These are phyloP conservation scores for Colletotrichum gigasporum DNA, from an alignment of 2,329 filamentous ascomycete genomes.

Conservation along the genomic window DNA sequence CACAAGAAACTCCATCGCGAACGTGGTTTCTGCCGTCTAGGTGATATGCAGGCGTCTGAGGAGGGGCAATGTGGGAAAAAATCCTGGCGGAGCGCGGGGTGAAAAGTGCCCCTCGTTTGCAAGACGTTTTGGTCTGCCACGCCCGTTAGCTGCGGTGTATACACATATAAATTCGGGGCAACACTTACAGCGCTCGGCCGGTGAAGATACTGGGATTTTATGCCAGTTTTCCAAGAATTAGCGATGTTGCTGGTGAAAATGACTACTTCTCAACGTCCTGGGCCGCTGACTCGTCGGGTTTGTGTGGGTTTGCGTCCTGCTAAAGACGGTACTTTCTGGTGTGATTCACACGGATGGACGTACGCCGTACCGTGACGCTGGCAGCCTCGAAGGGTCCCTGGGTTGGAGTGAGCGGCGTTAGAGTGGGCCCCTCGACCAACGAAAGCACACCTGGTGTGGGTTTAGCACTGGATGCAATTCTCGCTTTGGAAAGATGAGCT, in stretches of 20 bases:
- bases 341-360: not conserved
- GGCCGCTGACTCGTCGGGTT: slow-evolving; percentile 19
- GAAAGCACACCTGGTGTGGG: not conserved
- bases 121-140: not conserved
- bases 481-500: slow-evolving; percentile 3
- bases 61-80: slow-evolving; percentile 11
- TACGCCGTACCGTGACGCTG: not conserved
- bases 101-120: slow-evolving; percentile 28
- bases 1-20: slow-evolving; percentile 79
- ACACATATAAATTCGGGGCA: rapidly evolving
- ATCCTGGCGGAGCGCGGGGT: slow-evolving; percentile 17
- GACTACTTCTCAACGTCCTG: not conserved
- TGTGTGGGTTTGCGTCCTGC: not conserved
- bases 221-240: not conserved
- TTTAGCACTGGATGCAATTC: slow-evolving; percentile 7
- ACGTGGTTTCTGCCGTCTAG: not conserved
- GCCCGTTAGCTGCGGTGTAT: rapidly evolving
- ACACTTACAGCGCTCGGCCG: not conserved
- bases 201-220: not conserved
- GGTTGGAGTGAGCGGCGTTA: not conserved
- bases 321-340: not conserved
- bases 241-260: not conserved
- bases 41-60: not conserved
- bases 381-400: not conserved
- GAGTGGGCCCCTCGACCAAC: not conserved